Conservation (phyloP, 495 filamentous ascomycete species). For the Penicillium argentinense region DNA sequence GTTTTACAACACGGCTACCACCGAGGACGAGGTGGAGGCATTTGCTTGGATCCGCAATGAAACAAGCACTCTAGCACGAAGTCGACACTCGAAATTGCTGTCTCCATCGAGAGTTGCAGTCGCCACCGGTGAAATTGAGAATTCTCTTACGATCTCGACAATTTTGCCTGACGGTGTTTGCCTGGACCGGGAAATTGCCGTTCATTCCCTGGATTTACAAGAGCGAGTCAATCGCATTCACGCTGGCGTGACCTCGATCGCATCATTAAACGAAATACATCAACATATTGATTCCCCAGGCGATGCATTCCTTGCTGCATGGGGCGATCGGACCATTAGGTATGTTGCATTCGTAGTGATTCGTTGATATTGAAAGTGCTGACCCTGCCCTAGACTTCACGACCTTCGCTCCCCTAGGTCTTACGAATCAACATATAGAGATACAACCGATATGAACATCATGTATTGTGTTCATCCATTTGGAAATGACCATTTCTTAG, state of each 20-base stretch:
- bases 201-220: constrained; percentile 27
- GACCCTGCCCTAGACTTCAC: constrained; percentile 51
- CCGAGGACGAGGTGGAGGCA: constrained; percentile 32
- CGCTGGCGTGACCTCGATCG: constrained; percentile 50
- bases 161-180: constrained; percentile 42
- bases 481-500: constrained; percentile 56
- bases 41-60: constrained; percentile 37
- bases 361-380: not conserved
- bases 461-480: constrained; percentile 62
- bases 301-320: constrained; percentile 60
- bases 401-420: constrained; percentile 57
- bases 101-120: constrained; percentile 49
- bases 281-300: constrained; percentile 30
- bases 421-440: constrained; percentile 50
- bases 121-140: constrained; percentile 43
- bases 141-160: constrained; percentile 51
- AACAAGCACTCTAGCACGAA: constrained; percentile 23
- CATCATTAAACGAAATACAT: constrained; percentile 46
- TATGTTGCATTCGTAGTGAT: constrained; percentile 19
- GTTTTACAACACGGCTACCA: constrained; percentile 44
- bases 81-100: constrained; percentile 54
- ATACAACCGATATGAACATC: constrained; percentile 54
- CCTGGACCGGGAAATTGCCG: constrained; percentile 32
- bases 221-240: constrained; percentile 20
- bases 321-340: constrained; percentile 59